Conservation (phyloP, 495 filamentous ascomycete species). For the Patellaria atrata region DNA sequence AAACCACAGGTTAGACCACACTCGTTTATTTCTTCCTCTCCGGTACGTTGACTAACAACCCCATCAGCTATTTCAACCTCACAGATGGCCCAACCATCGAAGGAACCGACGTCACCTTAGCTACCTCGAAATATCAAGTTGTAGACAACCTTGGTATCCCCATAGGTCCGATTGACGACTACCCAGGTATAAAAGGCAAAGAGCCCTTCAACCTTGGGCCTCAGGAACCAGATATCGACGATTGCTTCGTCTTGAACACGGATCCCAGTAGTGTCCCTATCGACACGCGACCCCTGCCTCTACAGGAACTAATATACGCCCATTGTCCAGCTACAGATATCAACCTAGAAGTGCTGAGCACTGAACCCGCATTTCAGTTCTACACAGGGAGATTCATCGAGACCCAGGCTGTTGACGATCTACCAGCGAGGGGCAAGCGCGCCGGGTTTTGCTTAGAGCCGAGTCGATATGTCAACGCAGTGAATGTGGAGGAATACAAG, state of each 20-base stretch:
- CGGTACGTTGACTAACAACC: too few relatives aligned
- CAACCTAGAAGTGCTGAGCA: constrained; percentile 72
- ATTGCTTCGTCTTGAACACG: constrained; percentile 71
- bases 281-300: constrained; percentile 56
- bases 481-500: constrained; percentile 68
- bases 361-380: constrained; percentile 92
- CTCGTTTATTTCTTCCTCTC: too few relatives aligned
- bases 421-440: constrained; percentile 46
- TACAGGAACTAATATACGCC: constrained; percentile 51
- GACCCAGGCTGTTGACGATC: constrained; percentile 52
- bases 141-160: constrained; percentile 44
- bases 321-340: constrained; percentile 55
- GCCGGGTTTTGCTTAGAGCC: constrained; percentile 86
- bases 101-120: constrained; percentile 59
- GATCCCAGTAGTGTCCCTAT: constrained; percentile 48
- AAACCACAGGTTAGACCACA: constrained; percentile 65
- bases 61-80: constrained; percentile 83
- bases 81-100: constrained; percentile 49
- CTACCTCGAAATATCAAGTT: constrained; percentile 58
- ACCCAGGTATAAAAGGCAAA: constrained; percentile 46
- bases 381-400: constrained; percentile 80
- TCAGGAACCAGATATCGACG: constrained; percentile 61
- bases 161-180: constrained; percentile 32
- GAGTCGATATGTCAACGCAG: constrained; percentile 75
- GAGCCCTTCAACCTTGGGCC: constrained; percentile 53